Base-by-base conservation (phyloP, 1,284 basidiomycete genomes). In the Coniophora puteana region DNA sequence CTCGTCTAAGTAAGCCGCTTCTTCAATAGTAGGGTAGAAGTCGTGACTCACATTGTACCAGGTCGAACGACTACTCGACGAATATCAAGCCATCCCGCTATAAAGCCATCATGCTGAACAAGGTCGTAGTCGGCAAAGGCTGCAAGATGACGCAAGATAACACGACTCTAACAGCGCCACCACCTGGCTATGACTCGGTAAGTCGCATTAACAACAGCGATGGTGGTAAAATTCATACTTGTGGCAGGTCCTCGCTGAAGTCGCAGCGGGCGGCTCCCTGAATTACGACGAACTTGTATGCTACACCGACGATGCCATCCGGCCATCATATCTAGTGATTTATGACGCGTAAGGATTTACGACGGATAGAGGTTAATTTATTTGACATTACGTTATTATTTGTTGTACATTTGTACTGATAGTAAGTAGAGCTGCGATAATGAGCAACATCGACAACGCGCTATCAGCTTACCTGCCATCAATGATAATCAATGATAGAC, bases 211-310 rank as follows among this genome's bases (percentile, higher is more conserved):
- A 30, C 25, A 33, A 11, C 7, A 14, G 3, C 27, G 24, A 24
- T 36, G 18, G n/a, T 24, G 6, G 22, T 14, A 24, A 26, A 14
- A 4, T 20, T 11, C 23, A 39, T 38, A 34, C 31, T 43, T 32
- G 25, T 34, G 20, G 7, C 41, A 81, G 78, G 74, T 82, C 20
- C 61, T 80, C 23, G 79, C 75, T 5, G 76, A 81, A 58, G 58
- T 61, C 28, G 32, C 30, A 10, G 70, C 71, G 33, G 77, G 78
- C 4, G 74, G 76, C 10, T 71, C 68, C 33, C 56, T 83, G 36
- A 81, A 81, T 48, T 79, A 80, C 33, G 80, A 81, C 48, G 80
- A 83, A 49, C 57, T 81, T 13, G 70, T 83, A 10, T 78, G 82
- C n/a, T 83, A 83, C 49, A 58, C 62, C 33, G 76, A 82, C 51